A percentile compares a stretch with the other conserved stretches of the same genome.
Evolutionary conservation across 176 grass and related monocot genomes (phyloP).

Genomic region (Sorghum bicolor): Sorghum_bicolor_NCBIv3 NC_012872.2:2392001-2392500

Average conservation of each 20-base stretch:
- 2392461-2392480: neutral
- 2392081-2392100: conserved; percentile 68
- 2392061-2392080: conserved; percentile 51
- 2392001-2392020: neutral
- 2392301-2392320: neutral
- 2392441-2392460: neutral
- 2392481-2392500: too few relatives aligned
- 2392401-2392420: neutral
- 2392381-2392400: neutral
- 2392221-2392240: neutral
- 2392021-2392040: conserved; percentile 19
- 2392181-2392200: conserved; percentile 46
- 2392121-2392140: conserved; percentile 39
- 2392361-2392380: neutral
- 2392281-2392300: neutral
- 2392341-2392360: neutral
- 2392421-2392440: neutral
- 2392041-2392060: conserved; percentile 53
- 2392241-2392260: neutral
- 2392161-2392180: conserved; percentile 73
- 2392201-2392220: neutral
- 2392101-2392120: conserved; percentile 69
- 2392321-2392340: neutral
- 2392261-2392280: neutral
- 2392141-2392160: conserved; percentile 69